phyloP scores from a whole-genome alignment of 2,329 filamentous ascomycete species.

The Didymella segeticola region DNA sequence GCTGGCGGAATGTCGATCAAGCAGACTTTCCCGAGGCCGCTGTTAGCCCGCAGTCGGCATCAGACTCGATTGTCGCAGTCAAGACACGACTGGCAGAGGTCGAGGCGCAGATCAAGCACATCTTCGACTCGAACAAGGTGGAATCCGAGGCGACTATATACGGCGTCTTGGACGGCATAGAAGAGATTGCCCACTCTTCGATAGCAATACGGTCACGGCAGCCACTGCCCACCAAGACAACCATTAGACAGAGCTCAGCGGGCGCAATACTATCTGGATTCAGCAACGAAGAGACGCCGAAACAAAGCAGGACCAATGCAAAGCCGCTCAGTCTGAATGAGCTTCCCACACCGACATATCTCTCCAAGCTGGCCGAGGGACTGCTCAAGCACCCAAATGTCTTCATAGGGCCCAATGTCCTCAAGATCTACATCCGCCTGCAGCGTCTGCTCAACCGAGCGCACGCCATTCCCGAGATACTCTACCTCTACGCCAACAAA shows the following conservation, averaged over 20 bases:
- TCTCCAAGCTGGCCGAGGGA: slow-evolving; percentile 67
- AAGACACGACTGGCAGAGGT: slow-evolving; percentile 32
- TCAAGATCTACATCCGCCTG: slow-evolving; percentile 76
- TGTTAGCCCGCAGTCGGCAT: slow-evolving; percentile 18
- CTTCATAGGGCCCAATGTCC: slow-evolving; percentile 76
- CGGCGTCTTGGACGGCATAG: slow-evolving; percentile 30
- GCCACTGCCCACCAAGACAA: slow-evolving; percentile 28
- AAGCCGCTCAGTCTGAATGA: slow-evolving; percentile 26
- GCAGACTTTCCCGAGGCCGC: slow-evolving; percentile 24
- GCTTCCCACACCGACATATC: slow-evolving; percentile 43
- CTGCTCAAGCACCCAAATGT: slow-evolving; percentile 78
- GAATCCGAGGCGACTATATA: slow-evolving; percentile 33
- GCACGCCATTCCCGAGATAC: slow-evolving; percentile 78
- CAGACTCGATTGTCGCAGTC: slow-evolving; percentile 30
- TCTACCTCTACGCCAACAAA: slow-evolving; percentile 85
- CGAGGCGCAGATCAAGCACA: slow-evolving; percentile 34
- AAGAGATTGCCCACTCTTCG: slow-evolving; percentile 32
- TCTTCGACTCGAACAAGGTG: slow-evolving; percentile 38
- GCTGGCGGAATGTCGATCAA: slow-evolving; percentile 15
- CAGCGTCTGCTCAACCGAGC: slow-evolving; percentile 76
- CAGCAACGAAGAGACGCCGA: slow-evolving; percentile 26
- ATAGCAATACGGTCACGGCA: slow-evolving; percentile 40
- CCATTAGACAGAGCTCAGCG: slow-evolving; percentile 42
- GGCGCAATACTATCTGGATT: slow-evolving; percentile 44
- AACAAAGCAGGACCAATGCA: slow-evolving; percentile 11